These are phyloP conservation scores for Fagopyrum homotropicum DNA, from an alignment of 148 eudicot genomes.

Conservation along the genomic window DNA sequence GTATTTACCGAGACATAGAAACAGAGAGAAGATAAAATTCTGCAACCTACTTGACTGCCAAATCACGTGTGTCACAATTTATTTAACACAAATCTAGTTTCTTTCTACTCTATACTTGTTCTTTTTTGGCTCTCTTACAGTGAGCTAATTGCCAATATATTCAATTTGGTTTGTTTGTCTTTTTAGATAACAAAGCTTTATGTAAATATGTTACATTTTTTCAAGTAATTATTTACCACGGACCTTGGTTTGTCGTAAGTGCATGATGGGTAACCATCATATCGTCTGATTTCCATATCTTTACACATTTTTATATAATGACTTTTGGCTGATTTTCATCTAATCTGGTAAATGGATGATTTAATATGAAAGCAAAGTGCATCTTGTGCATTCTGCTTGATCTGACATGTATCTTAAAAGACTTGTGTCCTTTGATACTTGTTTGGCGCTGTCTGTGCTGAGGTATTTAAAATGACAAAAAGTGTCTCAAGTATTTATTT, in stretches of 20 bases:
- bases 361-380: neutral
- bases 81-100: too few species aligned
- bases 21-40: too few species aligned
- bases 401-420: conserved; percentile 2
- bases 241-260: neutral
- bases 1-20: too few species aligned
- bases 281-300: neutral
- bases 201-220: neutral
- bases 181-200: neutral
- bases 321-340: neutral
- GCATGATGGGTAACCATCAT: too few species aligned
- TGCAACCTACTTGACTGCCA: too few species aligned
- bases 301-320: conserved; percentile 4
- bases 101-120: neutral
- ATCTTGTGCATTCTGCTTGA: neutral
- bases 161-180: neutral
- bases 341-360: neutral
- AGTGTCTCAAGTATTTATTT: too few species aligned
- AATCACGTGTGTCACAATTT: too few species aligned
- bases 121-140: neutral
- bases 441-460: neutral
- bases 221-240: neutral
- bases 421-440: neutral
- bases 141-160: neutral
- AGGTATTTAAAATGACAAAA: too few species aligned